A percentile compares a stretch with the other conserved stretches of the same genome.
Evolutionary conservation across 805 yeast genomes (phyloP).

Genomic region (Myxozyma nipponensis): DNA sequence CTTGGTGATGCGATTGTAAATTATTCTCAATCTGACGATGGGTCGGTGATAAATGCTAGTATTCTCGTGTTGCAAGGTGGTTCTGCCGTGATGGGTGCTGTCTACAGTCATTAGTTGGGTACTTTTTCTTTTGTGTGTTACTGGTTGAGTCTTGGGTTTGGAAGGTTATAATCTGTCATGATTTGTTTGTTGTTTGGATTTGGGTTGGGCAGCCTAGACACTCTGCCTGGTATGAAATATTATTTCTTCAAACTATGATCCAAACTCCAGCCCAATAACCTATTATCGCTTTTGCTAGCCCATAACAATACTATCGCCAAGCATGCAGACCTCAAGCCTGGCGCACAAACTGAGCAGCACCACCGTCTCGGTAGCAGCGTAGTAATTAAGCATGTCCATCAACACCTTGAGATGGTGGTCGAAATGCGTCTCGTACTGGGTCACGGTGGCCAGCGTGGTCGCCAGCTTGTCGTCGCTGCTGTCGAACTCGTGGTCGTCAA

Average conservation of each 20-base stretch:
- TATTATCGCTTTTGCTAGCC: no score
- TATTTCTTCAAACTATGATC: no score
- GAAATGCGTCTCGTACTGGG: slow-evolving; percentile 39
- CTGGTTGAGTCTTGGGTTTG: no score
- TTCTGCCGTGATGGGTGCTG: background rate
- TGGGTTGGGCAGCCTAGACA: no score
- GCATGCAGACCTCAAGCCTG: slow-evolving; percentile 34
- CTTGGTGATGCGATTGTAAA: background rate
- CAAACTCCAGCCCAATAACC: no score
- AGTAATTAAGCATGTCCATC: slow-evolving; percentile 41
- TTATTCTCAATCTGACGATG: background rate
- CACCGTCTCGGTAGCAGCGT: slow-evolving; percentile 46
- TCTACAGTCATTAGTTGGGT: background rate
- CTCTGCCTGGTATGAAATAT: no score
- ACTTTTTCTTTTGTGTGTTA: background rate
- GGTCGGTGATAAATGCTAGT: background rate
- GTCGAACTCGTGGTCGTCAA: no score
- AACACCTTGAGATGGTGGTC: slow-evolving; percentile 43
- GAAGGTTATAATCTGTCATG: no score
- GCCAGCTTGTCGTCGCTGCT: slow-evolving; percentile 34
- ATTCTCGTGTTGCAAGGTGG: background rate
- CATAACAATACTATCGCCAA: slow-evolving; percentile 3
- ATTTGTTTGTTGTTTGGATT: no score
- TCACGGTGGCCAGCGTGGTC: slow-evolving; percentile 30
- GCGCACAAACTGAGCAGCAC: slow-evolving; percentile 43